Conservation (phyloP, 2,329 filamentous ascomycete species). For the Nothomitra cinnamomea region DNA sequence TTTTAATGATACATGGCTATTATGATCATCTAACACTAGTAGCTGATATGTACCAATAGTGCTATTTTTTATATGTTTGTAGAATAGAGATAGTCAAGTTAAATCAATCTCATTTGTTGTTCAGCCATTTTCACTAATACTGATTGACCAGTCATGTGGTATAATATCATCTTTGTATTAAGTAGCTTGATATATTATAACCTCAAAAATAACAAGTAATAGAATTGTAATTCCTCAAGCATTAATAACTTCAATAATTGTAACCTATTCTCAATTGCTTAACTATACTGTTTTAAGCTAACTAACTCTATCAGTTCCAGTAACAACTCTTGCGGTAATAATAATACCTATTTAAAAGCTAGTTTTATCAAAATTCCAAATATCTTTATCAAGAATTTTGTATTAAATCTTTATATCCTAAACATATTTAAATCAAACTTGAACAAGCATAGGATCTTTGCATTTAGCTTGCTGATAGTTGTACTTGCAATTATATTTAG, state of each 20-base stretch:
- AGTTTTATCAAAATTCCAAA: too few relatives aligned
- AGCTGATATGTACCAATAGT: not conserved
- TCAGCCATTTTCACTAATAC: conserved; percentile 18
- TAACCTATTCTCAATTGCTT: conserved; percentile 10
- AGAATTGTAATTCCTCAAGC: not conserved
- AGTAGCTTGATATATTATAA: not conserved
- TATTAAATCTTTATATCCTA: conserved; percentile 6
- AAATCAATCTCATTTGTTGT: conserved; percentile 21
- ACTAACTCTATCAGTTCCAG: conserved; percentile 4
- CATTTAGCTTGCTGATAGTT: not conserved
- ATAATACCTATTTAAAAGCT: conserved; percentile 1
- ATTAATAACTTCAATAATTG: conserved; percentile 9
- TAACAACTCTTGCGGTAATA: conserved; percentile 5
- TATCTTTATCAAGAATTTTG: conserved; percentile 7
- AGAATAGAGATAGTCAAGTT: conserved; percentile 15
- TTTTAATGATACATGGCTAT: not conserved
- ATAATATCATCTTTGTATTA: not conserved
- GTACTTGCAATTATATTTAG: not conserved
- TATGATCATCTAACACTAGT: not conserved
- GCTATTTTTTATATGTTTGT: not conserved
- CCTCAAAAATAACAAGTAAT: conserved; percentile 3
- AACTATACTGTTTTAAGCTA: conserved; percentile 7
- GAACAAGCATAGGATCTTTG: not conserved
- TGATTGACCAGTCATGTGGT: not conserved
- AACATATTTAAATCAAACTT: not conserved